A percentile compares a stretch with the other conserved stretches of the same genome.
Evolutionary conservation across 78 protist species (phyloP).

Genomic region (Dictyostelium brefeldianum): DNA sequence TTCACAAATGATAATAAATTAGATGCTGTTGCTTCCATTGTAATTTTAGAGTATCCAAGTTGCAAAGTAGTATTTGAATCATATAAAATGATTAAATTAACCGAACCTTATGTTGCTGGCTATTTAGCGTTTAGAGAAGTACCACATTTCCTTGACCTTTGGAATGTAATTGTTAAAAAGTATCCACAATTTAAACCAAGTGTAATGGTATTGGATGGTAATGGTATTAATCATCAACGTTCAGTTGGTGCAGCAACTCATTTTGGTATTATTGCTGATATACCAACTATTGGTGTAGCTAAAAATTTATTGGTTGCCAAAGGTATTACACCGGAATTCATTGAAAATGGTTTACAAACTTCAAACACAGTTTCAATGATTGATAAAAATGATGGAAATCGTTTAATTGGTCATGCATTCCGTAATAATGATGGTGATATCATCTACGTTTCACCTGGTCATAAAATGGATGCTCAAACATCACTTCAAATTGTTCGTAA

Average conservation of each 20-base stretch:
- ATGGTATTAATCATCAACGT: constrained; percentile 89
- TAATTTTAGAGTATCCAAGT: constrained; percentile 82
- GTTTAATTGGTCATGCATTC: constrained; percentile 18
- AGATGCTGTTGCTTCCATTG: constrained; percentile 86
- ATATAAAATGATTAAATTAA: constrained; percentile 73
- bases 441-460: constrained; percentile 91
- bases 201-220: constrained; percentile 88
- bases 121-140: constrained; percentile 92
- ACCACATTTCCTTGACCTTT: constrained; percentile 70
- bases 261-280: constrained; percentile 77
- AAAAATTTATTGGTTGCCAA: constrained; percentile 75
- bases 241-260: constrained; percentile 87
- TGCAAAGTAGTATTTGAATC: constrained; percentile 69
- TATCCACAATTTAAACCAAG: constrained; percentile 85
- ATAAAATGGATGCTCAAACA: constrained; percentile 60
- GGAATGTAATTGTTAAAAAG: constrained; percentile 35
- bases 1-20: constrained; percentile 78
- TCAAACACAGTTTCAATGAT: constrained; percentile 27
- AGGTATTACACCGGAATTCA: constrained; percentile 64
- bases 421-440: constrained; percentile 27
- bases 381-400: not conserved
- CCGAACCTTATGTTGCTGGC: constrained; percentile 88
- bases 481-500: constrained; percentile 55
- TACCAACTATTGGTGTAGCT: constrained; percentile 92
- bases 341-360: constrained; percentile 21